Percentiles rank a stretch among this genome's conserved stretches.
Conservation (phyloP, 176 grass and related monocot species). For the Rhynchospora tenuis region DNA sequence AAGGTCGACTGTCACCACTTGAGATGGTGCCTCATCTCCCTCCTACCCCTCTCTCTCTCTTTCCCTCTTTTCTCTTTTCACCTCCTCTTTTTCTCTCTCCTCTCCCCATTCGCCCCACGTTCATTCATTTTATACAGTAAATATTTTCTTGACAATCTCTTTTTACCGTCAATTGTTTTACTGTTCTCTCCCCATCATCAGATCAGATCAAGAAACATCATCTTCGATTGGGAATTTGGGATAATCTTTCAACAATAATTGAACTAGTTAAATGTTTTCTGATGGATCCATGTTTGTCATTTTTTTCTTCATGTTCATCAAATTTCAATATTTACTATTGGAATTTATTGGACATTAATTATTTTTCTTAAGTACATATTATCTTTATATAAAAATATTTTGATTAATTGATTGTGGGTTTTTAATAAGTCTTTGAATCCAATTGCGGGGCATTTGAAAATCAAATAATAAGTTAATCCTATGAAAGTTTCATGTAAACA, state of each 20-base stretch:
- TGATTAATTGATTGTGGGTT: background rate
- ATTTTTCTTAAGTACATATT: background rate
- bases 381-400: background rate
- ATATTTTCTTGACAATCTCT: too few relatives aligned
- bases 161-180: too few relatives aligned
- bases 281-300: background rate
- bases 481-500: too few relatives aligned
- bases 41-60: background rate
- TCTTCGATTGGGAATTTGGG: background rate
- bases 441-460: background rate
- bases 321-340: background rate
- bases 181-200: conserved; percentile 12
- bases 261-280: background rate
- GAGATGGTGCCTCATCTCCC: conserved; percentile 2
- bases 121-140: background rate
- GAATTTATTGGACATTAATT: background rate
- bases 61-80: background rate
- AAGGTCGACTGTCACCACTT: conserved; percentile 38
- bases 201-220: background rate
- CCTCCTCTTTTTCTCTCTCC: conserved; percentile 7
- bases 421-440: background rate
- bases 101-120: conserved; percentile 4
- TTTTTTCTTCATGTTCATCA: background rate
- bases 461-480: background rate
- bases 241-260: background rate